Evolutionary conservation across 345 rosid genomes (phyloP), one percentile per base, ranked within the genome.

Genomic region (Eucalyptus pauciflora): DNA sequence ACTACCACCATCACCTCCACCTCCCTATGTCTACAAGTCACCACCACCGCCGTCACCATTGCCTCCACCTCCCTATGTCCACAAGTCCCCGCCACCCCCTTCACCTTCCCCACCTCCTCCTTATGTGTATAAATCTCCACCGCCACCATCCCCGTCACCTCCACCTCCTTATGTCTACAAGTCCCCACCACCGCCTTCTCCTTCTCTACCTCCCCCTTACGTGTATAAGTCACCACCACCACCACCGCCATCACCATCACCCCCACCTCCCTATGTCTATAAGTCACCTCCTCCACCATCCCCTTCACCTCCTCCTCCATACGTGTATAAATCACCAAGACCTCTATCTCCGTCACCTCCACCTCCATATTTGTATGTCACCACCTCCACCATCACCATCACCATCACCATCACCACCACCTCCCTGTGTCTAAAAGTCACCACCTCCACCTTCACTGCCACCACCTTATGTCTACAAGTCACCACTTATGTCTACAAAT

Each of bases 121-220:
- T 1, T 87, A 90, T 48, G 2, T 81, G 4, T 64, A 87, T 16
- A 90, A 88, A 4, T 85, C 91, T 1, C 88, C 88, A 1, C 90
- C 71, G 0, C 89, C 71, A 60, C 56, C 64, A 2, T 33, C 87
- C 1, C 54, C 71, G 0, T 81, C 87, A 6, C 89, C 91, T 5
- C 90, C 92, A 11, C 89, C 90, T 37, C 90, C 87, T 3, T 88
- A 90, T 20, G 7, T 86, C 18, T 86, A 90, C 48, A 90, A 90
- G 43, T 90, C 89, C 2, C 89, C 88, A 4, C 88, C 86, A 7
- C 87, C 83, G 2, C 87, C 89, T 4, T 69, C 67, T 1, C 60
- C 86, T 3, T 43, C 69, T 1, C 87, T 45, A 4, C 88, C 87
- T 1, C 87, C 89, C 18, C 89, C 67, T 2, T 88, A 85, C 5